Conservation (phyloP, 2,329 filamentous ascomycete species). For the Calonectria crousiana region DNA sequence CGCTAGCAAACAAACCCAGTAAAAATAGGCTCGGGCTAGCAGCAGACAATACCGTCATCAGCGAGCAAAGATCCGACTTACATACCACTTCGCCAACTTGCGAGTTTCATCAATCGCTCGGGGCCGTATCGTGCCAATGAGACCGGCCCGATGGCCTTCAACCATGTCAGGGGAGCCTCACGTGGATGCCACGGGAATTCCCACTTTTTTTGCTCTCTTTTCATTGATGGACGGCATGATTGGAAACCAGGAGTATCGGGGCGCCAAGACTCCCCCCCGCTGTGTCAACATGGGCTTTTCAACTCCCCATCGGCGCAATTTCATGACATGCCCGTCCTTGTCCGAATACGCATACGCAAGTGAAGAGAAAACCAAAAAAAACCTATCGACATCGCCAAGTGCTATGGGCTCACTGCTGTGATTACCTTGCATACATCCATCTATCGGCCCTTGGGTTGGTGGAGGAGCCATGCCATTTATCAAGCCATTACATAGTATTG, state of each 20-base stretch:
- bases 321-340: neutral
- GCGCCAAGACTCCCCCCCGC: slow-evolving; percentile 13
- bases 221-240: neutral
- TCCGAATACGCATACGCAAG: slow-evolving; percentile 21
- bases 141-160: slow-evolving; percentile 21
- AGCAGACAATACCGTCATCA: slow-evolving; percentile 1
- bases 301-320: slow-evolving; percentile 8
- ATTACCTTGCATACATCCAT: neutral
- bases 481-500: neutral
- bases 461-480: neutral
- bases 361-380: neutral
- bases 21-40: slow-evolving; percentile 13
- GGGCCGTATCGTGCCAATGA: slow-evolving; percentile 34
- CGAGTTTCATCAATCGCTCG: slow-evolving; percentile 33
- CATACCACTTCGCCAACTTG: slow-evolving; percentile 1
- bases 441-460: neutral
- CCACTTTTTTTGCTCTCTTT: slow-evolving; percentile 1
- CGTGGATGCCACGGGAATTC: slow-evolving; percentile 18
- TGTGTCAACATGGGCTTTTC: slow-evolving; percentile 18
- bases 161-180: slow-evolving; percentile 37
- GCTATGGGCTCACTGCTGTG: neutral
- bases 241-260: slow-evolving; percentile 11
- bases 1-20: slow-evolving; percentile 3
- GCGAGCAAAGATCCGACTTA: neutral
- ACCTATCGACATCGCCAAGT: neutral